Evolutionary conservation across 441 rosid genomes (phyloP), one percentile per base, ranked within the genome.

Genomic region (Breynia disticha): DNA sequence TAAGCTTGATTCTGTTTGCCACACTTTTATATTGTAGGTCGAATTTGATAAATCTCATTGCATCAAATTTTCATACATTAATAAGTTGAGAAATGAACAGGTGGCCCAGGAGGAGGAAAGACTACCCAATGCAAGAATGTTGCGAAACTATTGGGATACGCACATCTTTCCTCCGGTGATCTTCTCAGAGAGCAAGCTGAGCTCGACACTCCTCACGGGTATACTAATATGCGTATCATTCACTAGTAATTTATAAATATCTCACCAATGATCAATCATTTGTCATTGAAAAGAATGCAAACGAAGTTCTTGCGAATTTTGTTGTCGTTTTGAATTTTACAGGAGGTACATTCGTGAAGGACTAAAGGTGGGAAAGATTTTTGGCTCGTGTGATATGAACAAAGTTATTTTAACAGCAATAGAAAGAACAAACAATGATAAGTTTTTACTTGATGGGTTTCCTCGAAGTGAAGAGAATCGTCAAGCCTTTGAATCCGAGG

Each of bases 81-180:
- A n/a, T n/a, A n/a, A n/a, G n/a, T n/a, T n/a, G n/a, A n/a, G n/a
- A n/a, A n/a, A n/a, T n/a, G 65, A 48, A 16, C 66, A 83, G 84
- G 93, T 70, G 88, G 88, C 21, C 86, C 93, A 32, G 86, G 88
- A 65, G 79, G 93, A 65, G 88, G 93, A 39, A 84, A 84, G 65
- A 82, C 86, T 48, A 84, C 91, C 28, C 87, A 83, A 60, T 83
- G 87, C 60, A 76, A 76, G 18, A 77, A 83, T 35, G 59, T 83
- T 51, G 83, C 79, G 1, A 10, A 75, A 20, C 71, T 78, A 54
- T 79, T 82, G 49, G 72, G 76, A 2, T 84, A 67, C 59, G 82
- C 86, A 16, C 93, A 84, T 82, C 81, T 82, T 11, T 82, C 88
- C 66, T 84, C 86, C 52, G 93, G 86, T 44, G 89, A 84, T 67